Base-by-base conservation (phyloP, 108 stramenopile genomes). In the Nitzschia sp. region DNA sequence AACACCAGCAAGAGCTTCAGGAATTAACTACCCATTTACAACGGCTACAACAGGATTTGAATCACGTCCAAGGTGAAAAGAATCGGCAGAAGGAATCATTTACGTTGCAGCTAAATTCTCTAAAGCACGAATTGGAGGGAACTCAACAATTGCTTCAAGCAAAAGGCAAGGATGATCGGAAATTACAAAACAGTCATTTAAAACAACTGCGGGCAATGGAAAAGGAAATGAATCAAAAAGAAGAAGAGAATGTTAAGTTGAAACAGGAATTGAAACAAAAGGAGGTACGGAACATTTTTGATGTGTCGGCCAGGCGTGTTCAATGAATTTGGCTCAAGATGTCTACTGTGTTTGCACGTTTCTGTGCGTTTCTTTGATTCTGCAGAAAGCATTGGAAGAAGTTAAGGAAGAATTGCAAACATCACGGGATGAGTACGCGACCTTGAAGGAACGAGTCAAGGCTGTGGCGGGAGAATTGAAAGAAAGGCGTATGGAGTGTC, bases 391-490 rank as follows among this genome's bases (percentile, higher is more conserved):
- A 47, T 25, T 89, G 56, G 75, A 78, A 38, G 77, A 84, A 47
- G 51, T 87, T 23, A 77, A 82, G 57, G 29, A 76, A 29, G 85
- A 87, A 24, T 54, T 86, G 25, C 67, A 76, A 17, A 36, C 68
- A 23, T 79, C 84, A 17, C 63, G 72, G 21, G 85, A 89, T 45
- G 75, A 86, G 5, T 90, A 82, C 38, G 71, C 83, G 18, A 81
- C 82, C n/a, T 75, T 92, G 36, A 87, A 89, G 70, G 76, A 72
- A 27, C 80, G 94, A 48, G 82, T 84, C 27, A 92, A 92, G 69
- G 73, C 64, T 49, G 79, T 95, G 26, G 94, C 94, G 2, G 78
- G 76, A 29, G 94, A 95, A 66, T 68, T 95, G 64, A 92, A 91
- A 61, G 94, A 91, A 59, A 79, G 91, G 23, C 80, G 94, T 64